phyloP scores from a whole-genome alignment of 2,329 filamentous ascomycete genomes.

The Colletotrichum sidae region DNA sequence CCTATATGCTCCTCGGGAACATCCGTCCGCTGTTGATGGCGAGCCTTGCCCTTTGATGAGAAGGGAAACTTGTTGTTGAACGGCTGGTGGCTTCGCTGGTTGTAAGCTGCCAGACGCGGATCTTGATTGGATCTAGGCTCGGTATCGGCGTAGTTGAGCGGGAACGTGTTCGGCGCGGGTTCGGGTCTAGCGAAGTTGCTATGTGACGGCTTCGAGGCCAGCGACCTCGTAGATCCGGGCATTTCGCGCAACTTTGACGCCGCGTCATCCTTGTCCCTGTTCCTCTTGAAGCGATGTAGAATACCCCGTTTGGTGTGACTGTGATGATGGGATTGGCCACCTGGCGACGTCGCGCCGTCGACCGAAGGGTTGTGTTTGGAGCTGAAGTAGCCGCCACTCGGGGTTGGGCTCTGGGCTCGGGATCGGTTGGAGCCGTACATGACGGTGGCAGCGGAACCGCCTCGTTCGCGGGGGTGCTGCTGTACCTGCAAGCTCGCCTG shows the following conservation, averaged over 20 bases:
- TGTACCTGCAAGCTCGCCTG: conserved; percentile 57
- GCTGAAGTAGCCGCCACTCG: conserved; percentile 71
- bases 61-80: conserved; percentile 75
- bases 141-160: conserved; percentile 44
- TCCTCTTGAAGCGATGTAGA: conserved; percentile 61
- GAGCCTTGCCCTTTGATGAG: conserved; percentile 61
- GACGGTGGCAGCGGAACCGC: conserved; percentile 52
- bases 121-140: conserved; percentile 47
- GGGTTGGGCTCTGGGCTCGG: conserved; percentile 84
- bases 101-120: conserved; percentile 31
- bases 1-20: conserved; percentile 70
- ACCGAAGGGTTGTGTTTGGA: conserved; percentile 57
- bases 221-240: conserved; percentile 64
- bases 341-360: conserved; percentile 71
- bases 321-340: conserved; percentile 34
- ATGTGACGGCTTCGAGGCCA: conserved; percentile 63
- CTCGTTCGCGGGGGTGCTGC: conserved; percentile 64
- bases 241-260: conserved; percentile 58
- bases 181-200: conserved; percentile 57
- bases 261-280: conserved; percentile 67
- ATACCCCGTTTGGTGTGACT: conserved; percentile 62
- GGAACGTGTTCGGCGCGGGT: conserved; percentile 51
- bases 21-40: conserved; percentile 59
- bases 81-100: conserved; percentile 57
- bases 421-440: conserved; percentile 59